Evolutionary conservation across 2,329 filamentous ascomycete species (phyloP).

Genomic region (Akanthomyces muscarius): DNA sequence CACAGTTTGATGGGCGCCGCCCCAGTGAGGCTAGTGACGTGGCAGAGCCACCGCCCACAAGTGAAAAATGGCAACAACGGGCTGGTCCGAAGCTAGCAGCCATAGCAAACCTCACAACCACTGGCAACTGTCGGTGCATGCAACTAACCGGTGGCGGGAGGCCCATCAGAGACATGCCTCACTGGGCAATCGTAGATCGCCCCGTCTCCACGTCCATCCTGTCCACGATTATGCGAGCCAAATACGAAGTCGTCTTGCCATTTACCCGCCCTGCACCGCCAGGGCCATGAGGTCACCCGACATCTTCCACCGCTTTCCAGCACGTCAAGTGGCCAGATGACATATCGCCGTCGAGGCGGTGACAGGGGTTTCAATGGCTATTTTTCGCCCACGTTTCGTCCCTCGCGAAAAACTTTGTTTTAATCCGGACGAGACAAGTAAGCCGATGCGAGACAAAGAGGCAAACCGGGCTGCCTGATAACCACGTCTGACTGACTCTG

Average conservation of each 20-base stretch:
- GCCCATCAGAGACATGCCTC: constrained; percentile 6
- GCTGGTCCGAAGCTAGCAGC: constrained; percentile 14
- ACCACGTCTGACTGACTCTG: background rate
- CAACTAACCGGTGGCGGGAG: background rate
- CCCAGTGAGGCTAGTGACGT: constrained; percentile 43
- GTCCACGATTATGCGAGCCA: background rate
- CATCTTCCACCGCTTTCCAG: background rate
- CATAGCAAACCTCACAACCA: background rate
- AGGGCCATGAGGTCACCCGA: constrained; percentile 10
- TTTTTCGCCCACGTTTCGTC: background rate
- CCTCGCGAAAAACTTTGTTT: background rate
- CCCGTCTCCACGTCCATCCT: background rate
- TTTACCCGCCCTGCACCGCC: background rate
- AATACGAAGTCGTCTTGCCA: background rate
- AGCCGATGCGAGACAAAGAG: constrained; percentile 4
- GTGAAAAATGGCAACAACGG: constrained; percentile 4
- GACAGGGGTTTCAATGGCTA: background rate
- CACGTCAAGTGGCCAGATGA: background rate
- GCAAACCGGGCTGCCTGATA: background rate
- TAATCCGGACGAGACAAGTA: background rate
- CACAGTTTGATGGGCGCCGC: constrained; percentile 19
- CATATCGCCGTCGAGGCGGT: background rate
- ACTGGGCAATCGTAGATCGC: constrained; percentile 12
- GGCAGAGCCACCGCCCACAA: constrained; percentile 29
- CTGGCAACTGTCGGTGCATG: background rate